These are phyloP conservation scores for Coemansia sp. DNA, from an alignment of 192 early-diverging fungal genomes.

Conservation along the genomic window DNA sequence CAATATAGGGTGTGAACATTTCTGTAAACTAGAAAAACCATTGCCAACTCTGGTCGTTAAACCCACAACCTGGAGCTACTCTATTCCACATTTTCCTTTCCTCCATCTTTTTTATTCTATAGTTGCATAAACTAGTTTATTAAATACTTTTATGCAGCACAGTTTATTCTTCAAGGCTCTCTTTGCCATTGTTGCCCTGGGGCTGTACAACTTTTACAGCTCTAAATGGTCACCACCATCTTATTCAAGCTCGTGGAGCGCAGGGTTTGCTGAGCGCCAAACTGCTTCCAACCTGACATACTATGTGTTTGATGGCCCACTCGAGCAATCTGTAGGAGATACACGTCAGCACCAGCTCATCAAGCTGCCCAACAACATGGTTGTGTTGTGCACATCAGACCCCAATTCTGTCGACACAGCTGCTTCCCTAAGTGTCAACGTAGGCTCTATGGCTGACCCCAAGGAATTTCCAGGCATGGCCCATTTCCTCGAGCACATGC, in stretches of 20 bases:
- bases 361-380: conserved; percentile 57
- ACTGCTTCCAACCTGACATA: conserved; percentile 13
- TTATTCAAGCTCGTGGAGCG: not conserved
- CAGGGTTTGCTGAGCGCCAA: not conserved
- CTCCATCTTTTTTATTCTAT: not conserved
- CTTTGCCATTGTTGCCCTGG: not conserved
- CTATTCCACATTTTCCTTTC: not conserved
- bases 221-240: not conserved
- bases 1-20: not conserved
- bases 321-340: conserved; percentile 59
- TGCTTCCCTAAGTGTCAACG: conserved; percentile 60
- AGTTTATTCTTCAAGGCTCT: not conserved
- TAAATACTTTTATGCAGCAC: not conserved
- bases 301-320: conserved; percentile 6
- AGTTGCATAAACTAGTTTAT: not conserved
- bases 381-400: conserved; percentile 59
- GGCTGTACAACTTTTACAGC: not conserved
- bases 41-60: not conserved
- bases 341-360: conserved; percentile 59
- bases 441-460: conserved; percentile 62
- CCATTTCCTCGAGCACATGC: conserved; percentile 71
- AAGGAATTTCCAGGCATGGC: conserved; percentile 63
- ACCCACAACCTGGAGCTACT: not conserved
- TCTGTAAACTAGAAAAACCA: not conserved
- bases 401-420: conserved; percentile 53